Percentiles rank a stretch among this genome's conserved stretches.
Conservation (phyloP, 2,329 filamentous ascomycete genomes). For the Penicillium capsulatum region DNA sequence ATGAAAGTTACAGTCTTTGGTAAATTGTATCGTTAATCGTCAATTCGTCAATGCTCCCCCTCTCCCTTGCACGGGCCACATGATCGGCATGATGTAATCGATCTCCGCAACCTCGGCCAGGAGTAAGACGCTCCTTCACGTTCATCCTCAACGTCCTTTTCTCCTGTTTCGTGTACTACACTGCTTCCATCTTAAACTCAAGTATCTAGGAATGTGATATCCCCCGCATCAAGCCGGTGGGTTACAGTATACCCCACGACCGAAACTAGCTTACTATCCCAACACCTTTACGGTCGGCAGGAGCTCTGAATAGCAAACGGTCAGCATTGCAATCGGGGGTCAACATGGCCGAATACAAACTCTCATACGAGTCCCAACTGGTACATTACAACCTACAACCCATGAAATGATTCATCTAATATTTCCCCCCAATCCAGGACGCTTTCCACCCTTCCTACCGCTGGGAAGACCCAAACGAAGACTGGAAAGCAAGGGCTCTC, state of each 20-base stretch:
- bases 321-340: neutral
- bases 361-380: slow-evolving; percentile 53
- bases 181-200: neutral
- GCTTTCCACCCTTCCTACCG: slow-evolving; percentile 45
- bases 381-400: slow-evolving; percentile 9
- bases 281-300: neutral
- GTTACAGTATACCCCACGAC: slow-evolving; percentile 29
- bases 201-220: neutral
- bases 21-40: no score
- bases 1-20: no score
- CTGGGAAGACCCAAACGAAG: slow-evolving; percentile 32
- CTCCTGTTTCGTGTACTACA: neutral
- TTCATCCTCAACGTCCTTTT: slow-evolving; percentile 6
- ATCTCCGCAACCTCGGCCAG: slow-evolving; percentile 21
- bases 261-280: slow-evolving; percentile 55
- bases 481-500: slow-evolving; percentile 32
- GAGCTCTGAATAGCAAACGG: no score
- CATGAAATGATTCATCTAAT: neutral
- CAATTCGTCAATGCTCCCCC: no score
- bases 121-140: slow-evolving; percentile 12
- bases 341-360: slow-evolving; percentile 62
- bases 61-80: slow-evolving; percentile 13
- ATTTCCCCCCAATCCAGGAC: slow-evolving; percentile 28
- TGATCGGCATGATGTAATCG: slow-evolving; percentile 27
- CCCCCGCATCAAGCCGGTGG: neutral